Base-by-base conservation (phyloP, 805 yeast species). In the Starmerella roubikii region DNA sequence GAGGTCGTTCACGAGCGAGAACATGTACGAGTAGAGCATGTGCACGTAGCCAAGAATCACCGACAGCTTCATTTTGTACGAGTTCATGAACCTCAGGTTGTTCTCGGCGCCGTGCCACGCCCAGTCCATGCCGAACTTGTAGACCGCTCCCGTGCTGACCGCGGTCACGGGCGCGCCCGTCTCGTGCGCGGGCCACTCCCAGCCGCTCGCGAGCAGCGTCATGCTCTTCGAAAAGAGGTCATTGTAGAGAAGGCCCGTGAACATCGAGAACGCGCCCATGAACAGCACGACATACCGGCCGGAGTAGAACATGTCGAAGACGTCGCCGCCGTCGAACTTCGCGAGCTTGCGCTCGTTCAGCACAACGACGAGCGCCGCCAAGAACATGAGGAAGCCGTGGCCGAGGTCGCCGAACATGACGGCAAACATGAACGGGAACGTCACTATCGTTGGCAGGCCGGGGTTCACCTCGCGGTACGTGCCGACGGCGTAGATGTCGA, bases 341-440 rank as follows among this genome's bases (percentile, higher is more conserved):
- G 70, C 77, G 5, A 91, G 71, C 46, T 70, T 67, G 45, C 67
- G 69, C 60, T 91, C 98, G 56, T 79, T 77, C 35, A 75, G 47
- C 10, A 91, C 85, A 46, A 91, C 64, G 23, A 63, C 60, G 37
- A 74, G 61, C 1, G 93, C 94, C 15, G 84, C 82, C 40, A 79
- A 59, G 39, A 78, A 70, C 59, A 91, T 65, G 34, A 91, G 72
- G 43, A 85, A 71, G 5, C 98, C 98, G 64, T 91, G 98, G 13
- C 98, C 98, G 42, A 86, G 58, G 65, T 91, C 98, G 67, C 98
- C 98, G 67, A 91, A 91, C 98, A 91, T 91, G 53, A 91, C 79
- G 22, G 98, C 96, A 64, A 91, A 91, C 93, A 91, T 81, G 59
- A 91, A 91, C 19, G 98, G 98, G 66, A 91, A 91, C 0, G 98